These are phyloP conservation scores for Venturia pyrina DNA, from an alignment of 2,329 filamentous ascomycete species.

Conservation along the genomic window DNA sequence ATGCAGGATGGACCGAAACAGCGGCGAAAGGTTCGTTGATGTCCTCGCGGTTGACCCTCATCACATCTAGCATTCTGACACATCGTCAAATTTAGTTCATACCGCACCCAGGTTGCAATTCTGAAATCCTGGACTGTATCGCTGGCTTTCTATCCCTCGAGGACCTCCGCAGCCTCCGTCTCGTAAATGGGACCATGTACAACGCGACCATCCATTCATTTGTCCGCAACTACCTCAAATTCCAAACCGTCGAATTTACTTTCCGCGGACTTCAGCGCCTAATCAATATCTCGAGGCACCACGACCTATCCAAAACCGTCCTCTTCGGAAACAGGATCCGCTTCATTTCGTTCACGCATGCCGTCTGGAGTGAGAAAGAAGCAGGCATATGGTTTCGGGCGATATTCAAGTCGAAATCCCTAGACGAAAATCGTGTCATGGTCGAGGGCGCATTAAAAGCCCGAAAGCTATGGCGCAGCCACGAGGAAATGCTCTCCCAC, in stretches of 20 bases:
- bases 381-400: neutral
- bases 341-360: neutral
- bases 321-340: neutral
- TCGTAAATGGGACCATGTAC: neutral
- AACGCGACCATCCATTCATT: neutral
- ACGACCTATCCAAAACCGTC: neutral
- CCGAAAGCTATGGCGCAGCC: neutral
- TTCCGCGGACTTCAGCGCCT: neutral
- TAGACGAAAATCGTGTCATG: neutral
- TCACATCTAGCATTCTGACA: no score
- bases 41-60: no score
- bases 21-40: no score
- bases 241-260: neutral
- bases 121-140: neutral
- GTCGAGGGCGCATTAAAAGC: neutral
- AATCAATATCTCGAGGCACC: neutral
- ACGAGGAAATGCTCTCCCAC: neutral
- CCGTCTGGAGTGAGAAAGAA: neutral
- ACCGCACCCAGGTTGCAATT: neutral
- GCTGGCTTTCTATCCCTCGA: neutral
- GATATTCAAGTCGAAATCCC: neutral
- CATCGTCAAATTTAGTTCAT: no score
- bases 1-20: no score
- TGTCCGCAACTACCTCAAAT: neutral
- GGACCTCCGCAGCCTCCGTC: neutral